phyloP scores from a whole-genome alignment of 164 flowering plant genomes.

The Aristolochia fimbriata region DNA sequence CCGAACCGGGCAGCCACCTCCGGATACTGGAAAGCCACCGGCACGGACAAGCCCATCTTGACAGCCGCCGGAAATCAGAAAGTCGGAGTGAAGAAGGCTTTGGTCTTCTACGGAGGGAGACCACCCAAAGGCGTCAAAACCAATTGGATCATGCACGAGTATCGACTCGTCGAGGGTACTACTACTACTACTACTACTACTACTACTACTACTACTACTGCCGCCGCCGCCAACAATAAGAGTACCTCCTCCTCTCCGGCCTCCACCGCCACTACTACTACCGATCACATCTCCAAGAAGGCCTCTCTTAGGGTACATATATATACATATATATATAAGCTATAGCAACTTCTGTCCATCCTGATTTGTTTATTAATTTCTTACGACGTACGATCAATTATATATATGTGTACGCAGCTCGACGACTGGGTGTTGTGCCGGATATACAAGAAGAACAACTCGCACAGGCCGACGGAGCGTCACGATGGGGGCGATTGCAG shows the following conservation, averaged over 20 bases:
- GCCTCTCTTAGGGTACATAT: constrained; percentile 56
- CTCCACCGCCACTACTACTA: too few relatives aligned
- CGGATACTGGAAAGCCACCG: constrained; percentile 96
- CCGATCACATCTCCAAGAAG: constrained; percentile 32
- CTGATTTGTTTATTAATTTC: too few relatives aligned
- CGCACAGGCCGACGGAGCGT: constrained; percentile 39
- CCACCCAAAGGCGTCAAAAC: constrained; percentile 86
- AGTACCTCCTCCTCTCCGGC: too few relatives aligned
- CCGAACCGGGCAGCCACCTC: constrained; percentile 88
- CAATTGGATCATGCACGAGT: constrained; percentile 96
- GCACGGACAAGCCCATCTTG: constrained; percentile 85
- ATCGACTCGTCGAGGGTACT: constrained; percentile 45
- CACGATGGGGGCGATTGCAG: constrained; percentile 41
- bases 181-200: constrained; percentile 9
- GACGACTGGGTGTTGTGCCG: constrained; percentile 97
- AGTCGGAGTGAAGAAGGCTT: constrained; percentile 84
- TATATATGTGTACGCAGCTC: constrained; percentile 30
- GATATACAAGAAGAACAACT: constrained; percentile 82
- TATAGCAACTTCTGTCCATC: too few relatives aligned
- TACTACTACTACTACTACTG: constrained; percentile 31
- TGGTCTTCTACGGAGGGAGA: constrained; percentile 81
- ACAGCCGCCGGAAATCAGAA: constrained; percentile 57
- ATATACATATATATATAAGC: background rate
- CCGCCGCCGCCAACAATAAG: too few relatives aligned
- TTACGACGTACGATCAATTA: too few relatives aligned